Conservation (phyloP, 2,329 filamentous ascomycete species). For the Penicillium corylophilum region DNA sequence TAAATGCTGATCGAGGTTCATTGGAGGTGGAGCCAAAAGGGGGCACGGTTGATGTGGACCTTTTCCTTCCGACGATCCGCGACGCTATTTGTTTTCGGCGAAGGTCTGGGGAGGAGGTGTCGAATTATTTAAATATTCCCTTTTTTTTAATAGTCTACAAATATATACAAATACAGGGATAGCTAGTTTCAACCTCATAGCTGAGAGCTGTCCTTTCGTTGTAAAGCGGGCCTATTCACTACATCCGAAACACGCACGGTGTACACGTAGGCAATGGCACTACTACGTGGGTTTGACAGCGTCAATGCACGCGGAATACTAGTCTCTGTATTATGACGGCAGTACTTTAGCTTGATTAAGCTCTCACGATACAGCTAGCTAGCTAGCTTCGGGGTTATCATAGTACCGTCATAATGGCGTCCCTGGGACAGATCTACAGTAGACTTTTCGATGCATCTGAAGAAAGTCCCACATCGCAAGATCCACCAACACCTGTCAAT, state of each 20-base stretch:
- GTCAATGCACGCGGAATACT: neutral
- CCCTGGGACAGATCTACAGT: neutral
- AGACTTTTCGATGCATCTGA: neutral
- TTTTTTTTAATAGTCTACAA: neutral
- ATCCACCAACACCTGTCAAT: neutral
- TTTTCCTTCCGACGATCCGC: conserved; percentile 11
- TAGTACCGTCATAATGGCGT: conserved; percentile 22
- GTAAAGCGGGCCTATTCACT: neutral
- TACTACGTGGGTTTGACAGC: neutral
- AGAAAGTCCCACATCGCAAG: neutral
- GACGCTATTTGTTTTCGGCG: conserved; percentile 6
- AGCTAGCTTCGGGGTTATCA: conserved; percentile 3
- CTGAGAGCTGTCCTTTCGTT: neutral
- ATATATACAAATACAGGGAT: neutral
- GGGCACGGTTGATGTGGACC: conserved; percentile 15
- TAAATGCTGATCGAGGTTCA: conserved; percentile 13
- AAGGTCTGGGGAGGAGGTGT: neutral
- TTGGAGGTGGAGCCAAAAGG: conserved; percentile 19
- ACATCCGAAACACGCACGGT: neutral
- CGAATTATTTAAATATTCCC: neutral
- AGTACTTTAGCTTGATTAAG: neutral
- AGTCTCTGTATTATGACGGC: neutral
- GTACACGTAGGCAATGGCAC: neutral
- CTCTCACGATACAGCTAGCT: neutral
- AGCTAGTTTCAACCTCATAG: neutral